Base-by-base conservation (phyloP, 2,329 filamentous ascomycete genomes). In the Annulohypoxylon truncatum region DNA sequence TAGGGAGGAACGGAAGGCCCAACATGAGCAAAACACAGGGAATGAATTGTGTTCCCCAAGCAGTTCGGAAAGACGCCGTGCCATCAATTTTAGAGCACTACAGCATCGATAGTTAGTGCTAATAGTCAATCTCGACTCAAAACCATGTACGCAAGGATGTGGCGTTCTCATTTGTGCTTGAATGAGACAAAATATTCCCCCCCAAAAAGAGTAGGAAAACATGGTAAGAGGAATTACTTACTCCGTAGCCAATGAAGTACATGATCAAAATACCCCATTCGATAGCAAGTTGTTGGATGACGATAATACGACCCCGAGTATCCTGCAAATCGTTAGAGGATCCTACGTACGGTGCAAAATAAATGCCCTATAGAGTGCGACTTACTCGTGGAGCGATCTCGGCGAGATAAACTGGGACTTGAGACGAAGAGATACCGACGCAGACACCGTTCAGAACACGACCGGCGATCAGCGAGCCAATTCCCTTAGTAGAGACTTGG, bases 231-330 rank as follows among this genome's bases (percentile, higher is more conserved):
- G 13, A 20, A 13, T 18, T 26, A 63, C 66, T 67, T 61, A 69
- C 66, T 42, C 89, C 91, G 73, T 89, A 86, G 20, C 85, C 85
- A 76, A 91, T 86, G 75, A 88, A 89, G 81, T 90, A 91, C 87
- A 91, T 90, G 78, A 90, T 89, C 63, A 90, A 74, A 69, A 90
- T 90, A 68, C 87, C 89, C 84, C 84, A 91, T 69, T 91, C 91
- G 66, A 94, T 93, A 24, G 90, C 89, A 82, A 90, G 90, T 76
- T 93, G 91, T 76, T 93, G 90, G 44, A 87, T 85, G 55, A 90
- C 88, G 13, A 94, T 89, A 31, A 94, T 82, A 44, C 88, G 84
- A 13, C 90, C 90, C 67, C 90, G 85, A 44, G 64, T 58, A 54
- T 74, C 72, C 73, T 75, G 72, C 81, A 82, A 31, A 77, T 77